A percentile compares a stretch with the other conserved stretches of the same genome.
These are phyloP conservation scores for Tetrastigma voinierianum DNA, from an alignment of 164 flowering plant species.

Conservation along the genomic window DNA sequence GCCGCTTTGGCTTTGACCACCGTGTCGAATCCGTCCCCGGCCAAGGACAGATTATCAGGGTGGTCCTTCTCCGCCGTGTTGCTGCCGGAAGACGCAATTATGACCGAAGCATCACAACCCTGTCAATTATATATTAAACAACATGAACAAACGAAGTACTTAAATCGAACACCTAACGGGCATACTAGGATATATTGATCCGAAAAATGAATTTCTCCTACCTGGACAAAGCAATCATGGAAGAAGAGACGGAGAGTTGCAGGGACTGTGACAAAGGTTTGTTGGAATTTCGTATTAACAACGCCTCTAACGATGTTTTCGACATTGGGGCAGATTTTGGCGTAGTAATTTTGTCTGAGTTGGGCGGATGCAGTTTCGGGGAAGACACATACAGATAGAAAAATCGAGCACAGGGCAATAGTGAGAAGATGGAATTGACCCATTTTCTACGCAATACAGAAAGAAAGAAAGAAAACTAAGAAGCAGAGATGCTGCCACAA, in stretches of 20 bases:
- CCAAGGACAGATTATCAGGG: slow-evolving; percentile 69
- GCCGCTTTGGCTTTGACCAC: slow-evolving; percentile 88
- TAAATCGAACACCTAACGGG: neutral
- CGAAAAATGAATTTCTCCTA: slow-evolving; percentile 9
- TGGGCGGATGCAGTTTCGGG: slow-evolving; percentile 42
- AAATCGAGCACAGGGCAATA: slow-evolving; percentile 18
- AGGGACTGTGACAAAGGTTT: slow-evolving; percentile 81
- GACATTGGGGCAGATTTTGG: slow-evolving; percentile 68
- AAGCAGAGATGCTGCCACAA: too few relatives aligned
- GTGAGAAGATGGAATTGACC: slow-evolving; percentile 12
- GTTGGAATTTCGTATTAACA: slow-evolving; percentile 50
- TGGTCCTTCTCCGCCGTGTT: slow-evolving; percentile 83
- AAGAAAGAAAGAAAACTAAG: too few relatives aligned
- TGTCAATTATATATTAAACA: slow-evolving; percentile 3
- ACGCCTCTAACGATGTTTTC: slow-evolving; percentile 61
- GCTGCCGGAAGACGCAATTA: slow-evolving; percentile 43
- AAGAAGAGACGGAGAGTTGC: slow-evolving; percentile 83
- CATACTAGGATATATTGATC: neutral
- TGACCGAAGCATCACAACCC: slow-evolving; percentile 88
- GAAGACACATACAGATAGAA: slow-evolving; percentile 24
- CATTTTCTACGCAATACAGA: slow-evolving; percentile 18
- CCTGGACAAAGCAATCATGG: slow-evolving; percentile 86
- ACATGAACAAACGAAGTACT: neutral
- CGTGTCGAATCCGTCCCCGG: slow-evolving; percentile 91
- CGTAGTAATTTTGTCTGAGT: slow-evolving; percentile 57